Conservation (phyloP, 1,284 basidiomycete genomes). For the Apiotrichum domesticum region DNA sequence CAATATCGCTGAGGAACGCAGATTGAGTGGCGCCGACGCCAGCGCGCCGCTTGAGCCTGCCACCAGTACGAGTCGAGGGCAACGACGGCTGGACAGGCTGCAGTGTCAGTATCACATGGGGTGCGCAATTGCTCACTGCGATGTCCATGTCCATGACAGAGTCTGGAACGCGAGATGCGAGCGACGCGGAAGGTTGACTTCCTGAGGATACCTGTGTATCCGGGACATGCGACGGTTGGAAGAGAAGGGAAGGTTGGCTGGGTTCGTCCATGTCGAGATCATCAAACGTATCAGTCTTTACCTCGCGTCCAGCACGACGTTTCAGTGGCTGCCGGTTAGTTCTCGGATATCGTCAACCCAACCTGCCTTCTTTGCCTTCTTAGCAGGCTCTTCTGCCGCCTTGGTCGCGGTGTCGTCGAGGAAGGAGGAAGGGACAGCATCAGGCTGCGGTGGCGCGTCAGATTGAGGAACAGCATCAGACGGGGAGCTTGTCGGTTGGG, state of each 20-base stretch:
- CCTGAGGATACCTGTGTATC: constrained; percentile 9
- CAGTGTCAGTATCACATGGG: neutral
- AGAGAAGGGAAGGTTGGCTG: neutral
- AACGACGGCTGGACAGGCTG: neutral
- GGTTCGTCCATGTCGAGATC: constrained; percentile 2
- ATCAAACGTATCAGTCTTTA: constrained; percentile 18
- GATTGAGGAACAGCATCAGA: too few species aligned
- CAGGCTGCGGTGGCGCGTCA: neutral
- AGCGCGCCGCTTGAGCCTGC: constrained; percentile 21
- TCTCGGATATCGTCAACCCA: too few species aligned
- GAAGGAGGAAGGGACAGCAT: constrained; percentile 32
- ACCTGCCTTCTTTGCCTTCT: constrained; percentile 4
- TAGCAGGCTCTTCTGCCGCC: neutral
- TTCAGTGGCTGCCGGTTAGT: constrained; percentile 19
- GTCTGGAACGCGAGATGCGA: constrained; percentile 9
- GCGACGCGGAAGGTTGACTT: neutral
- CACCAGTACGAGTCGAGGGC: neutral
- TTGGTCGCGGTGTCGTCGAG: constrained; percentile 21
- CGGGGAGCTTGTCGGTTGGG: neutral
- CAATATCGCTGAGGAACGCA: constrained; percentile 16
- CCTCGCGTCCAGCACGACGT: constrained; percentile 22
- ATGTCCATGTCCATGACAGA: constrained; percentile 18
- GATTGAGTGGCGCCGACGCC: constrained; percentile 13
- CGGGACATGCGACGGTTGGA: constrained; percentile 3
- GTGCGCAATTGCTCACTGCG: neutral